Evolutionary conservation across 164 flowering plant species (phyloP).

Genomic region (Magnolia sinica): DNA sequence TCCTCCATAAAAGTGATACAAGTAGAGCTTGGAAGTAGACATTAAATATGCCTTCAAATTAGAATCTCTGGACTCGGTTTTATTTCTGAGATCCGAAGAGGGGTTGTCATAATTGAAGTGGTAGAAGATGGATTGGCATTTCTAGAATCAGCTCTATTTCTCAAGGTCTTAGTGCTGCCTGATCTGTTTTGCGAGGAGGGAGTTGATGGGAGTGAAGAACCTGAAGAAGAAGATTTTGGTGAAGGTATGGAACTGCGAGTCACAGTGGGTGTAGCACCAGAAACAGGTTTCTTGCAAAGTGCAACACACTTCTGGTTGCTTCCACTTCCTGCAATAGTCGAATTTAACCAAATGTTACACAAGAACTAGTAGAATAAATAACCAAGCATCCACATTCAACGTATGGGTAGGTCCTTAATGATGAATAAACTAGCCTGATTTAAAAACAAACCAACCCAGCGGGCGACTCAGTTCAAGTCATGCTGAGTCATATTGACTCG

Average conservation of each 20-base stretch:
- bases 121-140: neutral
- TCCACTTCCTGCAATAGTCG: constrained; percentile 10
- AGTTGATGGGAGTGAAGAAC: constrained; percentile 32
- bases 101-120: constrained; percentile 6
- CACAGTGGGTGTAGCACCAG: constrained; percentile 21
- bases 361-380: neutral
- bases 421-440: neutral
- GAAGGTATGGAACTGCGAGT: constrained; percentile 35
- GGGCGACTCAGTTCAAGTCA: no score
- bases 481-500: no score
- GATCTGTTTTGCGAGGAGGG: constrained; percentile 45
- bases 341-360: neutral
- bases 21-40: neutral
- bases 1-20: no score
- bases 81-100: neutral
- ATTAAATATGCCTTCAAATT: neutral
- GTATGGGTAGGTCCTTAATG: neutral
- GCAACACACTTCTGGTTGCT: constrained; percentile 28
- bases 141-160: constrained; percentile 29
- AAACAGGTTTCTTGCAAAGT: constrained; percentile 23
- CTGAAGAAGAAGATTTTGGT: constrained; percentile 36
- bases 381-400: neutral
- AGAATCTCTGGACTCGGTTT: neutral
- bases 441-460: no score
- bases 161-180: constrained; percentile 31